These are phyloP conservation scores for Flaveria sonorensis DNA, from an alignment of 129 eudicot genomes.

Conservation along the genomic window DNA sequence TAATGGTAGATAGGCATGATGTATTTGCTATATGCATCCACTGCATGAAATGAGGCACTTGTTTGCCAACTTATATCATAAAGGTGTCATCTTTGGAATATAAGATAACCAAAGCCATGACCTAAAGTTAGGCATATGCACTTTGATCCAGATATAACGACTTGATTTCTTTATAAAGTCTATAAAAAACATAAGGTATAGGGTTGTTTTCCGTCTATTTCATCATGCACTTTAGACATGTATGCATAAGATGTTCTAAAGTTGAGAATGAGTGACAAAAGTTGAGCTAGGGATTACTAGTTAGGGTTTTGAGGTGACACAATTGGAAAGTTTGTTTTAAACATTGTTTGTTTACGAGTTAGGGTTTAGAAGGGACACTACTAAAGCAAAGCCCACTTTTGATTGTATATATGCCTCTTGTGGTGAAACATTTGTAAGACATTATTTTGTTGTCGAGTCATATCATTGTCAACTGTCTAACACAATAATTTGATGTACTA, in stretches of 20 bases:
- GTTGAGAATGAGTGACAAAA: not conserved
- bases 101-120: conserved; percentile 19
- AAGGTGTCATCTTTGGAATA: conserved; percentile 15
- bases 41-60: not conserved
- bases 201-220: not conserved
- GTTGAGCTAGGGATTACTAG: not conserved
- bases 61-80: not conserved
- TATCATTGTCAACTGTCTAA: not conserved
- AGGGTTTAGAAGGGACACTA: not conserved
- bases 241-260: not conserved
- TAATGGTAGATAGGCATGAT: conserved; percentile 1
- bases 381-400: conserved; percentile 6
- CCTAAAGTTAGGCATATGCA: conserved; percentile 9
- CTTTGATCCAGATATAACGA: not conserved
- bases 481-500: no score
- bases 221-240: conserved; percentile 14
- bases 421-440: not conserved
- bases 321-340: not conserved
- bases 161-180: not conserved
- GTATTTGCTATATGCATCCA: conserved; percentile 8
- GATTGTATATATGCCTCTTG: not conserved
- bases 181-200: conserved; percentile 12
- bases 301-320: not conserved
- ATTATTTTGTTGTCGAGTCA: not conserved
- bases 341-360: conserved; percentile 20